Evolutionary conservation across 176 grass and related monocot genomes (phyloP).

Genomic region (Chloris gayana): DNA sequence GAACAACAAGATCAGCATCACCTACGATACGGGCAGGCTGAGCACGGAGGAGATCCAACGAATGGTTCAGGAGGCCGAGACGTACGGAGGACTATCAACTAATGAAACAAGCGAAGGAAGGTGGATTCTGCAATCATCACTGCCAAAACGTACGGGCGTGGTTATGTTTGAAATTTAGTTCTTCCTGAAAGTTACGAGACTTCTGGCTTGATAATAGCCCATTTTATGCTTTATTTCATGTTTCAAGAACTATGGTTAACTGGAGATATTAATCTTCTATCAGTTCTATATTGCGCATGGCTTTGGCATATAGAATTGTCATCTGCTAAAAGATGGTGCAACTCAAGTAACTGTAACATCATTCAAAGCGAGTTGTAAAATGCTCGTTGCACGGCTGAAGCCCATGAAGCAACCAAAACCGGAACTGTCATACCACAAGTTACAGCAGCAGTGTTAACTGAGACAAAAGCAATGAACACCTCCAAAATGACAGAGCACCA

Average conservation of each 20-base stretch:
- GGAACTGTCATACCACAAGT: background rate
- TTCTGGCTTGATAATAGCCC: background rate
- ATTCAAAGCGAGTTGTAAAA: background rate
- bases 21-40: conserved; percentile 40
- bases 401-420: background rate
- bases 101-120: background rate
- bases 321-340: background rate
- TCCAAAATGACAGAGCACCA: background rate
- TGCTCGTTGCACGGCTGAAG: background rate
- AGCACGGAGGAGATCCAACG: conserved; percentile 58
- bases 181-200: background rate
- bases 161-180: background rate
- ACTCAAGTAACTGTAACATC: background rate
- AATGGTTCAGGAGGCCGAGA: conserved; percentile 23
- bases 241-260: background rate
- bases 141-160: background rate
- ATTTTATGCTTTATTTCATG: background rate
- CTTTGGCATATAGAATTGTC: background rate
- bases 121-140: background rate
- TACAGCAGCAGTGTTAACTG: background rate
- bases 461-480: background rate
- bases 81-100: background rate
- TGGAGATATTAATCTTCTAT: background rate
- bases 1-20: conserved; percentile 48
- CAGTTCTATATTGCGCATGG: background rate